Evolutionary conservation across 2,329 filamentous ascomycete species (phyloP).

Genomic region (Didymella keratinophila): DNA sequence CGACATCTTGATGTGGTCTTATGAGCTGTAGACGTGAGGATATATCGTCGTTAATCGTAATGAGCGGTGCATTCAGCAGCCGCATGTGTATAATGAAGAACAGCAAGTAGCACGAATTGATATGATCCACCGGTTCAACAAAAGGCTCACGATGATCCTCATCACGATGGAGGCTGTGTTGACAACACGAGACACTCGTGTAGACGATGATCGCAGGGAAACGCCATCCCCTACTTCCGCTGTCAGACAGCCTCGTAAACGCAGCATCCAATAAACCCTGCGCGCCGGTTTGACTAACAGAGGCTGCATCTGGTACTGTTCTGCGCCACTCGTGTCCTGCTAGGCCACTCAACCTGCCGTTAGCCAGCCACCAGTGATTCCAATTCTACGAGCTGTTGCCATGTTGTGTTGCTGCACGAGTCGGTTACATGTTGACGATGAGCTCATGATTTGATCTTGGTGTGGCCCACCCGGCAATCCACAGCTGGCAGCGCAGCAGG

Average conservation of each 20-base stretch:
- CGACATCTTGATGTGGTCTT: slow-evolving; percentile 3
- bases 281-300: slow-evolving; percentile 13
- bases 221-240: background rate
- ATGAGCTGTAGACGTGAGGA: slow-evolving; percentile 14
- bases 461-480: slow-evolving; percentile 13
- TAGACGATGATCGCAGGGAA: slow-evolving; percentile 5
- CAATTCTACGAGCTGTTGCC: background rate
- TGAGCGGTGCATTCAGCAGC: slow-evolving; percentile 14
- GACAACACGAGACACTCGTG: slow-evolving; percentile 12
- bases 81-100: slow-evolving; percentile 23
- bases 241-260: slow-evolving; percentile 7
- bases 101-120: slow-evolving; percentile 13
- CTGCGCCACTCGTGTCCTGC: slow-evolving; percentile 15
- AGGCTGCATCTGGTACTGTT: slow-evolving; percentile 11
- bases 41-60: slow-evolving; percentile 22
- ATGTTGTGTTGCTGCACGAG: background rate
- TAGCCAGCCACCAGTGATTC: slow-evolving; percentile 9
- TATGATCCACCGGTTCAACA: slow-evolving; percentile 7
- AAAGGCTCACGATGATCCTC: slow-evolving; percentile 1
- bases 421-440: slow-evolving; percentile 6
- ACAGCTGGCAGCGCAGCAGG: slow-evolving; percentile 14
- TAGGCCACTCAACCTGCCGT: slow-evolving; percentile 1
- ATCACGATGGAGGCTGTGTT: slow-evolving; percentile 19
- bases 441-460: slow-evolving; percentile 10
- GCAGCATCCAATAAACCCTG: slow-evolving; percentile 2